Evolutionary conservation across 1,284 basidiomycete species (phyloP).

Genomic region (Cutaneotrichosporon sp.): DNA sequence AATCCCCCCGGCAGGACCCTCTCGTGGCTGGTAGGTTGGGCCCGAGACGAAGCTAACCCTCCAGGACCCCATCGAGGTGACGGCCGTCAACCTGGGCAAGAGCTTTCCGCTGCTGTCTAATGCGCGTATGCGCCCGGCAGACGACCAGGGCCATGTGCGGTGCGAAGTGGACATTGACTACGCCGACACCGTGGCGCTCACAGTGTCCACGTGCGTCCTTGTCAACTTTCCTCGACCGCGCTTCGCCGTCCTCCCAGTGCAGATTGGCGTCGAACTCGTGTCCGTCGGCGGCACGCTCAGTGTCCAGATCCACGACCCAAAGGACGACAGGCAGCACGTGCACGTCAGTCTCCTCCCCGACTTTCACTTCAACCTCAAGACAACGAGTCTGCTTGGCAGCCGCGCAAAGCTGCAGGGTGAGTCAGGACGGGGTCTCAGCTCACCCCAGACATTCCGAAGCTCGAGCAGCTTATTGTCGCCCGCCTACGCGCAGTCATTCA

Average conservation of each 20-base stretch:
- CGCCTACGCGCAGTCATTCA: slow-evolving; percentile 52
- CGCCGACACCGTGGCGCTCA: slow-evolving; percentile 52
- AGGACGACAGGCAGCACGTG: slow-evolving; percentile 43
- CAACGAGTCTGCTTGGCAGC: slow-evolving; percentile 53
- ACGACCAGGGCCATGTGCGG: slow-evolving; percentile 52
- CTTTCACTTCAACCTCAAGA: slow-evolving; percentile 54
- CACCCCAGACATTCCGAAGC: slow-evolving; percentile 54
- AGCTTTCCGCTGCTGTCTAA: slow-evolving; percentile 53
- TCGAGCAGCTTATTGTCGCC: slow-evolving; percentile 55
- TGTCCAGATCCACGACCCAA: slow-evolving; percentile 38
- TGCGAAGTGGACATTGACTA: slow-evolving; percentile 56
- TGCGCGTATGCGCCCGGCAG: slow-evolving; percentile 54
- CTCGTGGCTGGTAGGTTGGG: slow-evolving; percentile 41
- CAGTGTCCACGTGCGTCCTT: slow-evolving; percentile 54
- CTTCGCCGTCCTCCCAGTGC: slow-evolving; percentile 56
- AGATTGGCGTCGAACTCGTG: slow-evolving; percentile 53
- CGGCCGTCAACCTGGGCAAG: slow-evolving; percentile 52
- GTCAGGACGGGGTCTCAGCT: slow-evolving; percentile 6
- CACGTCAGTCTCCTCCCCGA: slow-evolving; percentile 55
- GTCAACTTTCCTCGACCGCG: slow-evolving; percentile 55
- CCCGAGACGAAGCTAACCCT: not conserved
- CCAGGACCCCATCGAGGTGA: slow-evolving; percentile 53
- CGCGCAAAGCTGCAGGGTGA: slow-evolving; percentile 54
- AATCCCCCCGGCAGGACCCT: slow-evolving; percentile 39
- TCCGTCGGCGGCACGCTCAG: slow-evolving; percentile 53